These are phyloP conservation scores for Pythium rishiriense DNA, from an alignment of 352 stramenopile genomes.

Conservation along the genomic window DNA sequence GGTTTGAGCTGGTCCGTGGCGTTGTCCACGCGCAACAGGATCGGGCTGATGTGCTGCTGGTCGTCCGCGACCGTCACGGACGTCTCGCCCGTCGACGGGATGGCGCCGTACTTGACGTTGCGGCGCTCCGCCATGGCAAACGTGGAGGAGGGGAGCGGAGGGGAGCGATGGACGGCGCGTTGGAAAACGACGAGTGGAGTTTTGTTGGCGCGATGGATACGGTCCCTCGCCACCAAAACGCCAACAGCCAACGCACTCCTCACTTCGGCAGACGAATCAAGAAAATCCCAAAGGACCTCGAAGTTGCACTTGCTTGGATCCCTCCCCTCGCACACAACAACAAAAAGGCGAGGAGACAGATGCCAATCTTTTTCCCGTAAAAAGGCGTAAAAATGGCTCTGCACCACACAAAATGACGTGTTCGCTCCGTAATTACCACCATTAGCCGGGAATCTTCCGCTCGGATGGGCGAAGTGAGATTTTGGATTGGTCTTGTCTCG, in stretches of 20 bases:
- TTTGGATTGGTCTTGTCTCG: conserved; percentile 5
- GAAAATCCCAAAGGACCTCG: conserved; percentile 18
- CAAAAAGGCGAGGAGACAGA: conserved; percentile 16
- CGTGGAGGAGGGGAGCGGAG: background rate
- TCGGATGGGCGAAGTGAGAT: no score
- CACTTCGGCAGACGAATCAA: conserved; percentile 10
- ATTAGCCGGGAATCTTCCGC: background rate
- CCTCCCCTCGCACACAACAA: background rate
- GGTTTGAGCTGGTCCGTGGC: conserved; percentile 65
- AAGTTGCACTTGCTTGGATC: conserved; percentile 17
- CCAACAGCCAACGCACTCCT: conserved; percentile 3
- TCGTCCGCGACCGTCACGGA: conserved; percentile 40
- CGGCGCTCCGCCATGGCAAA: conserved; percentile 37
- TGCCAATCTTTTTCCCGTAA: conserved; percentile 3
- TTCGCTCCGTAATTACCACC: conserved; percentile 14
- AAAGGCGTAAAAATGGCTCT: conserved; percentile 20
- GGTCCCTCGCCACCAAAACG: conserved; percentile 2
- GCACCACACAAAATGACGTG: conserved; percentile 15
- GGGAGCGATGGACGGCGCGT: background rate
- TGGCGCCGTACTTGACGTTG: conserved; percentile 52
- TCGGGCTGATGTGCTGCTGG: conserved; percentile 52
- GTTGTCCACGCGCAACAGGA: conserved; percentile 79
- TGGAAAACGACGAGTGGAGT: background rate
- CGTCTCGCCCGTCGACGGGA: conserved; percentile 39
- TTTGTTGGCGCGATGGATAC: background rate